Conservation (phyloP, 2,329 filamentous ascomycete species). For the Coniella vitis region DNA sequence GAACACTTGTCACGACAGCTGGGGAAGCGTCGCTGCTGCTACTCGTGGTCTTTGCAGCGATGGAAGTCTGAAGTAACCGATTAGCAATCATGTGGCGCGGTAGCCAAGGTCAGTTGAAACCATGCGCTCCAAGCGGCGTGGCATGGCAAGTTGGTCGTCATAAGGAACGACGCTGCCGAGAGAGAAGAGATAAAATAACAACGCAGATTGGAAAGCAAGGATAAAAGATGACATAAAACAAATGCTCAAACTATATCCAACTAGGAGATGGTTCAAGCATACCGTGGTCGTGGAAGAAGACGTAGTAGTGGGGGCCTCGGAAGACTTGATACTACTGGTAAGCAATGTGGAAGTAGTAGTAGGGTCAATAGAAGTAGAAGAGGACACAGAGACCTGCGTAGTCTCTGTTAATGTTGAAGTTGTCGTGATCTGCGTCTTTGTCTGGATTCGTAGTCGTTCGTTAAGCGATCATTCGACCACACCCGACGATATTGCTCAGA, state of each 20-base stretch:
- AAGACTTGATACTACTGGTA: constrained; percentile 15
- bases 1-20: constrained; percentile 25
- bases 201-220: neutral
- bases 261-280: constrained; percentile 3
- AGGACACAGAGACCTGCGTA: constrained; percentile 28
- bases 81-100: neutral
- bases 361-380: constrained; percentile 20
- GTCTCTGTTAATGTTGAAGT: constrained; percentile 26
- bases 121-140: no score
- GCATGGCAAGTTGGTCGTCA: no score
- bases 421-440: constrained; percentile 17
- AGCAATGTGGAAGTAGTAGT: constrained; percentile 23
- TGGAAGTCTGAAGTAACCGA: constrained; percentile 15
- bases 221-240: neutral
- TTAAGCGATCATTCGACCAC: constrained; percentile 13
- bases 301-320: constrained; percentile 6
- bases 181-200: neutral
- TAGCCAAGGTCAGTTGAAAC: no score
- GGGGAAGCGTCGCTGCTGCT: constrained; percentile 27
- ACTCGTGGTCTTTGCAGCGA: constrained; percentile 12
- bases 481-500: constrained; percentile 1
- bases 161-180: no score
- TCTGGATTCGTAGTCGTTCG: constrained; percentile 20
- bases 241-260: no score
- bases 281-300: constrained; percentile 8